Evolutionary conservation across 129 eudicot genomes (phyloP).

Genomic region (Dittrichia graveolens): DNA sequence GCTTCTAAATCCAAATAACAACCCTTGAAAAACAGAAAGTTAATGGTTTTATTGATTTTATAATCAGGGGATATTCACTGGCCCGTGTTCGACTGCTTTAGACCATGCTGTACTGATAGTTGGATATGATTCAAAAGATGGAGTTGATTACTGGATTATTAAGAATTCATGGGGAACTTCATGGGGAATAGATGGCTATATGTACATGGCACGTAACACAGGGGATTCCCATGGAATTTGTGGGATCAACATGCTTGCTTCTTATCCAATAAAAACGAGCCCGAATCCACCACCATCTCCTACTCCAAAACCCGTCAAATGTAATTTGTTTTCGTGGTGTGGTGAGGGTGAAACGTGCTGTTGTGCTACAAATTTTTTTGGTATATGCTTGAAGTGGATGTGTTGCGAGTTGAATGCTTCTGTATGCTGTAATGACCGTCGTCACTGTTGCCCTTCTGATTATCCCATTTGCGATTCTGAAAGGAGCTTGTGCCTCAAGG

Average conservation of each 20-base stretch:
- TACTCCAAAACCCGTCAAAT: slow-evolving; percentile 66
- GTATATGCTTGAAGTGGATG: slow-evolving; percentile 80
- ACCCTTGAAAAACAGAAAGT: background rate
- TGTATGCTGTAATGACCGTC: slow-evolving; percentile 75
- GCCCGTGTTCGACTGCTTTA: slow-evolving; percentile 87
- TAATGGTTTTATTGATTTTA: slow-evolving; percentile 15
- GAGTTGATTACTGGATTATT: slow-evolving; percentile 88
- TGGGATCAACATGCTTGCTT: slow-evolving; percentile 87
- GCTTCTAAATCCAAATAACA: background rate
- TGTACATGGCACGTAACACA: slow-evolving; percentile 68
- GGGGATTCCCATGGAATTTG: slow-evolving; percentile 67
- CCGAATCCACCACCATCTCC: slow-evolving; percentile 92
- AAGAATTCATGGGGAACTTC: slow-evolving; percentile 90
- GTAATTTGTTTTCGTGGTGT: slow-evolving; percentile 66
- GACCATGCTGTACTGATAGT: slow-evolving; percentile 95
- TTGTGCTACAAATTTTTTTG: slow-evolving; percentile 57
- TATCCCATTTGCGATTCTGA: slow-evolving; percentile 84
- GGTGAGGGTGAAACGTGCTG: slow-evolving; percentile 84
- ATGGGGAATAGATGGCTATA: slow-evolving; percentile 92
- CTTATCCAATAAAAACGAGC: slow-evolving; percentile 84
- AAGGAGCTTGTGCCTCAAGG: slow-evolving; percentile 76
- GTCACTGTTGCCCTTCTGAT: slow-evolving; percentile 89
- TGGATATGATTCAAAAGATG: slow-evolving; percentile 82
- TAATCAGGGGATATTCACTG: slow-evolving; percentile 81
- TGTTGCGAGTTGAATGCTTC: slow-evolving; percentile 78